Evolutionary conservation across 148 eudicot species (phyloP), one percentile per base, ranked within the genome.

Genomic region (Polygonum maritimum): DNA sequence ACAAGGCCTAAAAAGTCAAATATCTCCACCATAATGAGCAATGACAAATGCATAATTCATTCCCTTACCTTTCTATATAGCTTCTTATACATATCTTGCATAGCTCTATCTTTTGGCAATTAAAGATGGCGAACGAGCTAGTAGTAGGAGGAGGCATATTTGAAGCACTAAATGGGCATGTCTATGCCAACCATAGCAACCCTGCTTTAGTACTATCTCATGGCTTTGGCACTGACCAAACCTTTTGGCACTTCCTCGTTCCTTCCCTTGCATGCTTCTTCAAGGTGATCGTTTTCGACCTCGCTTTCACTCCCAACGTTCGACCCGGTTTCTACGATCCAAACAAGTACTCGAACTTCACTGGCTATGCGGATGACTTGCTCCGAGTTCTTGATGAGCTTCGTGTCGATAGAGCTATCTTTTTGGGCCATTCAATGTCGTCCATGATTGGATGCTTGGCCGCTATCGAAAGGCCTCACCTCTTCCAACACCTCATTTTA

Each of bases 401-500:
- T 79, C 57, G 74, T 4, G 75, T 83, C 40, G 60, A 73, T 15
- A 71, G 75, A 2, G 79, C 51, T 36, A 75, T 76, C 4, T 85
- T 80, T 45, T 4, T 85, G 73, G 87, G 83, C 39, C 88, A 85
- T 41, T 82, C 84, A 8, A 81, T 83, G 85, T 74, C 85, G 5
- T 80, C 88, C 47, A 82, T 85, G 85, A 80, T 85, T 44, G 87
- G 87, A 31, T 85, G 85, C 70, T 12, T 82, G 31, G 88, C 85
- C 39, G 76, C 85, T 40, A 22, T 54, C 2, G 33, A 65, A 31
- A 73, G 71, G 19, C 85, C 87, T 3, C 63, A 78, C 2, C 83
- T 76, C 76, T 80, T 80, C 74, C 22, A 77, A 1, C 84, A 84
- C 57, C 80, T 81, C 38, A 65, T 84, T 62, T 19, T 77, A 6